Evolutionary conservation across 176 grass and related monocot genomes (phyloP), one percentile per base, ranked within the genome.

Genomic region (Musa schizocarpa): DNA sequence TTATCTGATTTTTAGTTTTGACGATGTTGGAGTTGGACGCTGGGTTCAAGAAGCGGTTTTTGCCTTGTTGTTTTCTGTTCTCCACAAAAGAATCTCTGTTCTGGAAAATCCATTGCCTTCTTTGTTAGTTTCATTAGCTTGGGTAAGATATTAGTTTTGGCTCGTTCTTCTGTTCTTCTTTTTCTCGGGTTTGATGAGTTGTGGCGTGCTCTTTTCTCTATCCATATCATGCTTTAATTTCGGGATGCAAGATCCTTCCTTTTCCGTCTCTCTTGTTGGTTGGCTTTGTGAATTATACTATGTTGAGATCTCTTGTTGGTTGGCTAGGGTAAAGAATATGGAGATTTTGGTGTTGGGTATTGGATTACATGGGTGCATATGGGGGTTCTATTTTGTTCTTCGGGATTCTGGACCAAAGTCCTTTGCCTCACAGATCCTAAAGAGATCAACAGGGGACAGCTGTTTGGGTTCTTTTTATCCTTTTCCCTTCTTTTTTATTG

Each of bases 1-100:
- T 43, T 51, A 19, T 70, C 68, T 21, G 50, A 70, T 70, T 70
- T 70, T 70, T 20, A 21, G 51, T 67, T 67, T 25, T 26, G 48
- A 50, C 16, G n/a, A 61, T 61, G 7, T 61, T 17, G 57, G 57
- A 21, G 4, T 61, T 17, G 57, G 57, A 61, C 21, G 57, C 1
- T 21, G 57, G 57, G 16, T 61, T 61, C 57, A n/a, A 9, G 17
- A 21, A 61, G 57, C 57, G 34, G 34, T 6, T 43, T 43, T 43
- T 61, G 17, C 57, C 17, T 61, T 13, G 57, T 8, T 61, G 0
- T 14, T 8, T 14, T 17, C 57, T 61, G 17, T 61, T 14, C 16
- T 61, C n/a, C n/a, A 14, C 57, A 8, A 61, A 61, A 61, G n/a
- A 6, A 61, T 19, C n/a, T 61, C 57, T 61, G 57, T 6, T 61